Evolutionary conservation across 1,139 yeast genomes (phyloP).

Genomic region (Magnusiomyces fungicola): DNA sequence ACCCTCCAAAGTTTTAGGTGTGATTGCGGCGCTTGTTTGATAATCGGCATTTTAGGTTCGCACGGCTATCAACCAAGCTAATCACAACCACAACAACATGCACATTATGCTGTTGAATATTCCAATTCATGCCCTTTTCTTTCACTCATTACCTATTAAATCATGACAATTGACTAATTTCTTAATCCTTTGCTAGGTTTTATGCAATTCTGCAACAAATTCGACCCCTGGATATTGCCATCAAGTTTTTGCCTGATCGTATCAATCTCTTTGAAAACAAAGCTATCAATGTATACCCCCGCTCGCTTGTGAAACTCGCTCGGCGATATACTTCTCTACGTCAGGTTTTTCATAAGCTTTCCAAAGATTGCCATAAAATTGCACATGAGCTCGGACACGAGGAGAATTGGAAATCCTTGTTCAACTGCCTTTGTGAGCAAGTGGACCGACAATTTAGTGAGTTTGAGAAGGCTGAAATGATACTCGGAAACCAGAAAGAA

Average conservation of each 20-base stretch:
- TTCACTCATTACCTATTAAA: not conserved
- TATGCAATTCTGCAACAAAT: slow-evolving; percentile 1
- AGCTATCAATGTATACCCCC: slow-evolving; percentile 1
- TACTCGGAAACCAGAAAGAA: not conserved
- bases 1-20: not conserved
- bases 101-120: not conserved
- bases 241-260: slow-evolving; percentile 1
- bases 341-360: not conserved
- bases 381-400: not conserved
- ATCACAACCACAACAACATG: not conserved
- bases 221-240: not conserved
- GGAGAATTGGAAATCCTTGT: not conserved
- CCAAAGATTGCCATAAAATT: slow-evolving; percentile 2
- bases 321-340: not conserved
- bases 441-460: not conserved
- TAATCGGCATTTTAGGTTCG: not conserved
- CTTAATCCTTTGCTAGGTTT: not conserved
- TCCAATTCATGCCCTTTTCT: not conserved
- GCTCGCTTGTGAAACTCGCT: not conserved
- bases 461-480: not conserved
- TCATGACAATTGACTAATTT: not conserved
- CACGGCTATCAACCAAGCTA: not conserved
- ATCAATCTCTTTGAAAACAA: slow-evolving; percentile 1
- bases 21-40: not conserved
- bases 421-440: not conserved